These are phyloP conservation scores for Nicotiana tabacum DNA, from an alignment of 257 asterid genomes.

Conservation along the genomic window DNA sequence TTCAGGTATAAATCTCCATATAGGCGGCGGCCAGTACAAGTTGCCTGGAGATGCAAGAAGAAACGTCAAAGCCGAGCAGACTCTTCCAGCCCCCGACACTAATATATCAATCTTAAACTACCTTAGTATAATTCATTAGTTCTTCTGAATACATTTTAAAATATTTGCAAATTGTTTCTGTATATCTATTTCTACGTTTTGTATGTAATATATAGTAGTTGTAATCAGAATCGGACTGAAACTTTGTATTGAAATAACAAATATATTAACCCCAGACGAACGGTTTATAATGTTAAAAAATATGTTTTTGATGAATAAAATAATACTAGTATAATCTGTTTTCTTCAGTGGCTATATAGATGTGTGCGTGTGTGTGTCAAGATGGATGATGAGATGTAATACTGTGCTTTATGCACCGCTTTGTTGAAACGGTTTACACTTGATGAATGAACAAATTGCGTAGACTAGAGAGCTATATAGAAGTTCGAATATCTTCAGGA, in stretches of 20 bases:
- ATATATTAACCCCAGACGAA: neutral
- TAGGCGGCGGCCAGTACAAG: conserved; percentile 71
- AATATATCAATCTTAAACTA: neutral
- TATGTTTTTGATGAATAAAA: neutral
- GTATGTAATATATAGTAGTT: neutral
- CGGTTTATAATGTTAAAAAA: neutral
- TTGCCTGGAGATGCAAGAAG: conserved; percentile 78
- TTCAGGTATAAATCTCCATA: conserved; percentile 73
- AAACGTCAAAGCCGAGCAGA: conserved; percentile 50
- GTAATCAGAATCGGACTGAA: neutral
- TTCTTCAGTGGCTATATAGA: too few species aligned
- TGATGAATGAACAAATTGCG: neutral
- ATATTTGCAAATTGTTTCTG: neutral
- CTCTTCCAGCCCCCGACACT: conserved; percentile 27
- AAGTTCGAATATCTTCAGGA: conserved; percentile 38
- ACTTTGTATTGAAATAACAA: neutral
- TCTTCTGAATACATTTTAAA: neutral
- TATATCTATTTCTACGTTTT: neutral
- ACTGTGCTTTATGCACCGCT: neutral
- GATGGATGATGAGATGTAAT: neutral
- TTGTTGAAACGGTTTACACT: neutral
- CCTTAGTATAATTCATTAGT: too few species aligned
- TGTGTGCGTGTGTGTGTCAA: neutral
- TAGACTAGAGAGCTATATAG: too few species aligned
- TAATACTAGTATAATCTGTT: too few species aligned